phyloP scores from a whole-genome alignment of 139 green algal species.

The Haematococcus sp. region DNA sequence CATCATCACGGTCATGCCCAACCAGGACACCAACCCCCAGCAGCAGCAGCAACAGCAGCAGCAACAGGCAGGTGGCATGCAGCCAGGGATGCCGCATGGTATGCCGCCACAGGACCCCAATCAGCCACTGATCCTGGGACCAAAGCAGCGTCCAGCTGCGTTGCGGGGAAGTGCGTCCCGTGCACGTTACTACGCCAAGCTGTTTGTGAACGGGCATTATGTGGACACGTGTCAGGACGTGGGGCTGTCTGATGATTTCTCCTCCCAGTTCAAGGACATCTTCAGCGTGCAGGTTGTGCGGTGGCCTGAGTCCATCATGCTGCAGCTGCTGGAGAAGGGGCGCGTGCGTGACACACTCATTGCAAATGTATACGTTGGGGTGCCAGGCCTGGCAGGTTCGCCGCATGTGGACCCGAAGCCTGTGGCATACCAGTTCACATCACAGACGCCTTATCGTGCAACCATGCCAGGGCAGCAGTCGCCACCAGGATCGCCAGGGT shows the following conservation, averaged over 20 bases:
- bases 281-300: conserved; percentile 46
- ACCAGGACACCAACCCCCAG: background rate
- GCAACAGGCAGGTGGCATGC: background rate
- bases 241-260: conserved; percentile 39
- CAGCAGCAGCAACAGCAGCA: conserved; percentile 7
- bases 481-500: conserved; percentile 2
- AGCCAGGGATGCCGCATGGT: background rate
- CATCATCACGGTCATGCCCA: conserved; percentile 35
- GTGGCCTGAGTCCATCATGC: conserved; percentile 45
- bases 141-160: too few species aligned
- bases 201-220: conserved; percentile 50
- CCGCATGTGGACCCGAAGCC: conserved; percentile 45
- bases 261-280: conserved; percentile 45
- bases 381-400: conserved; percentile 41
- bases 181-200: conserved; percentile 35
- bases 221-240: conserved; percentile 31
- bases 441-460: conserved; percentile 20
- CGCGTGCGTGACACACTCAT: conserved; percentile 27
- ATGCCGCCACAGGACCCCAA: too few species aligned
- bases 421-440: conserved; percentile 43
- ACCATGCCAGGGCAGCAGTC: background rate
- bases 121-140: too few species aligned
- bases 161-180: too few species aligned
- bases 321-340: conserved; percentile 47
- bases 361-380: conserved; percentile 27